Evolutionary conservation across 495 filamentous ascomycete genomes (phyloP), one percentile per base, ranked within the genome.

Genomic region (Terfezia claveryi): DNA sequence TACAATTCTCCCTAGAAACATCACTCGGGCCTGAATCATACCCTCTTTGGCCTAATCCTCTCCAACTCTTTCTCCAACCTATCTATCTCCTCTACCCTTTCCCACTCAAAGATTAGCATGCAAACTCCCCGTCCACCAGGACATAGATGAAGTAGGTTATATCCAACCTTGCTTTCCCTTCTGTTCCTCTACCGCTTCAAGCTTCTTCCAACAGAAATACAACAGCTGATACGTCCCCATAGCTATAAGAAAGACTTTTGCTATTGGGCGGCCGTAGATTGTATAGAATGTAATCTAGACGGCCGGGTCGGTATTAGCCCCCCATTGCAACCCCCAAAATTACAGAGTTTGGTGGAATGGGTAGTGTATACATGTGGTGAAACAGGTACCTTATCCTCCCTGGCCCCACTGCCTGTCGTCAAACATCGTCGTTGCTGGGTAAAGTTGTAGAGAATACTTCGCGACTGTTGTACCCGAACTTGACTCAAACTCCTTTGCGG

Each of bases 201-300:
- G 71, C 69, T 84, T 91, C 68, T 78, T 56, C 91, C 89, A 98
- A 20, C 72, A 69, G 76, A 77, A 92, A 68, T 94, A 93, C 23
- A 78, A 67, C 10, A 85, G 62, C 67, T 98, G 91, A 69, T 94
- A 98, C 0, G 82, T 85, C 67, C 93, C 82, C 23, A 94, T 72
- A 12, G 87, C 84, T 52, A 87, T 79, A 9, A 95, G 74, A 62
- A 93, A 81, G 56, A 83, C 81, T 68, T 94, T 96, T 38, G 75
- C 75, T 56, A 96, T 76, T 11, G 91, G 88, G 8, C 82, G 73
- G 27, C 76, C 73, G 67, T 92, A 94, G 54, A 75, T 74, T 58
- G 77, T 80, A 70, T 91, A 98, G 66, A 89, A 87, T 2, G 71
- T 68, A 50, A 79, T 65, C 82, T 93, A 61, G 50, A 38, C 32